phyloP scores from a whole-genome alignment of 2,329 filamentous ascomycete species.

The Fusarium sp. region DNA sequence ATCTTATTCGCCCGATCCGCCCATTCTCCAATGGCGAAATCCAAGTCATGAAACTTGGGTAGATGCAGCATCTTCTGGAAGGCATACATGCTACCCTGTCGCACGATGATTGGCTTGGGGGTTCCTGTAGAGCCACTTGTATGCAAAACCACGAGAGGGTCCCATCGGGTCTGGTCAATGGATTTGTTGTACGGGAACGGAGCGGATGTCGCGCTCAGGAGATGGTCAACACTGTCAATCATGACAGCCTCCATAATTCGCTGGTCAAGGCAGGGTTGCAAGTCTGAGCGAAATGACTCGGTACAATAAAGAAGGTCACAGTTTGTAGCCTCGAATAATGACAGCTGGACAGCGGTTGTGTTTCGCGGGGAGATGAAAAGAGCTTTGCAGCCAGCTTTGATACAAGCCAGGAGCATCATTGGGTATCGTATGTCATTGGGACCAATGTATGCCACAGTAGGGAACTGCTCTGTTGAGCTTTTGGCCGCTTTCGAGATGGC shows the following conservation, averaged over 20 bases:
- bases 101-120: constrained; percentile 1
- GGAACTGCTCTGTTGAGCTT: neutral
- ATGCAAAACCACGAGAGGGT: constrained; percentile 14
- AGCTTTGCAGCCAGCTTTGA: constrained; percentile 2
- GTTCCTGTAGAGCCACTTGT: constrained; percentile 15
- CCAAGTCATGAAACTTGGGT: neutral
- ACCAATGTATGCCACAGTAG: constrained; percentile 5
- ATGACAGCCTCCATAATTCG: neutral
- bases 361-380: constrained; percentile 8
- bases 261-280: constrained; percentile 3
- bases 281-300: accelerated
- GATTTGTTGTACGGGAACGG: neutral
- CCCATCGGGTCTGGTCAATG: neutral
- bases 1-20: neutral
- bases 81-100: neutral
- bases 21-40: neutral
- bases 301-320: neutral
- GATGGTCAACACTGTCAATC: neutral
- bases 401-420: neutral
- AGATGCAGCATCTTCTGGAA: accelerated
- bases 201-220: neutral
- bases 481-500: neutral
- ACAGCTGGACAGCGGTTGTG: neutral
- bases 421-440: constrained; percentile 1
- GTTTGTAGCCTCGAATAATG: neutral